phyloP scores from a whole-genome alignment of 495 filamentous ascomycete genomes.

The Bacidia rubella region DNA sequence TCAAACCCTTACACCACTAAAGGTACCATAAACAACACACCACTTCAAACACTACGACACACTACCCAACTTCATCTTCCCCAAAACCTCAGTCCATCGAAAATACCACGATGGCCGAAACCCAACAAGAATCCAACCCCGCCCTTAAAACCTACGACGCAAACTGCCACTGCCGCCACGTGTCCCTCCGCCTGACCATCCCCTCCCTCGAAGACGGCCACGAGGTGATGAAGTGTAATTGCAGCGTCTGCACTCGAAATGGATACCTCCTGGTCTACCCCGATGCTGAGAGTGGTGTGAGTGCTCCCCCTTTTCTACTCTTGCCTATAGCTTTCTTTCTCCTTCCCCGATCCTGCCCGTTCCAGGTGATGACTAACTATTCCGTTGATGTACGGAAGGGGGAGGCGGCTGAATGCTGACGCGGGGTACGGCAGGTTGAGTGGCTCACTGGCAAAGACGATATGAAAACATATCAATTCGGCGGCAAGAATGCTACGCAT shows the following conservation, averaged over 20 bases:
- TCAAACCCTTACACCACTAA: too few species aligned
- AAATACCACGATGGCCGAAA: too few species aligned
- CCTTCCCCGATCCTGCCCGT: not conserved
- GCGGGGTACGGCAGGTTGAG: too few species aligned
- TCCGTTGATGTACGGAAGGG: too few species aligned
- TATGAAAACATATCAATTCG: conserved; percentile 26
- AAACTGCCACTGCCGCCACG: conserved; percentile 42
- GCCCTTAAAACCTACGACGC: conserved; percentile 28
- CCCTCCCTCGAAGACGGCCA: conserved; percentile 16
- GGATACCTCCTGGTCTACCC: conserved; percentile 31
- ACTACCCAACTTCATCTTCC: too few species aligned
- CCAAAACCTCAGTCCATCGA: not conserved
- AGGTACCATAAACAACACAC: too few species aligned
- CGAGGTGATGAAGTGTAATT: conserved; percentile 37
- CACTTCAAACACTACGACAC: too few species aligned
- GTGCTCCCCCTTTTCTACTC: not conserved
- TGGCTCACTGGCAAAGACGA: conserved; percentile 18
- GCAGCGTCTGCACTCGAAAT: conserved; percentile 34
- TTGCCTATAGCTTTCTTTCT: not conserved
- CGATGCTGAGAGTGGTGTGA: conserved; percentile 13
- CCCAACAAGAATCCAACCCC: not conserved
- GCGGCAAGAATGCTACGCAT: conserved; percentile 24
- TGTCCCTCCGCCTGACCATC: conserved; percentile 31
- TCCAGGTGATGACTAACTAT: not conserved
- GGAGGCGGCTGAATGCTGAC: too few species aligned